These are phyloP conservation scores for Berberis vulgaris DNA, from an alignment of 164 flowering plant species.

Conservation along the genomic window DNA sequence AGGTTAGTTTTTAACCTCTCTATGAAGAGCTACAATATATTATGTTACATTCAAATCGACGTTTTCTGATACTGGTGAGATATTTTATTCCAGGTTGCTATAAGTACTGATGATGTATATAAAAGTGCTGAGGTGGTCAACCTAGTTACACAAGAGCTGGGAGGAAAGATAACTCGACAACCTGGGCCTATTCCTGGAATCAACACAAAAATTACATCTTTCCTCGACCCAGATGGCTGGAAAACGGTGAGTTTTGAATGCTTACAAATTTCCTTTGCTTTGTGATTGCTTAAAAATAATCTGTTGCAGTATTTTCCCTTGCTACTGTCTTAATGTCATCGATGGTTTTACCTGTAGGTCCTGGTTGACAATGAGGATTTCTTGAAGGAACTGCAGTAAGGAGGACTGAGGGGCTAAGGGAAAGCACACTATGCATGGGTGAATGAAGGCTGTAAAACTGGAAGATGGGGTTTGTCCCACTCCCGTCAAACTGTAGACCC, in stretches of 20 bases:
- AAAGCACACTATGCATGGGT: not conserved
- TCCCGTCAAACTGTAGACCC: too few relatives aligned
- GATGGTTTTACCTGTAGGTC: constrained; percentile 27
- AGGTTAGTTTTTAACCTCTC: constrained; percentile 29
- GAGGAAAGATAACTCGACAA: constrained; percentile 89
- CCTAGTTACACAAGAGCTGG: constrained; percentile 74
- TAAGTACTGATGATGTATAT: constrained; percentile 87
- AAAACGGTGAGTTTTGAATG: constrained; percentile 52
- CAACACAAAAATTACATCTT: constrained; percentile 80
- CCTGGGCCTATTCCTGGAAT: constrained; percentile 91
- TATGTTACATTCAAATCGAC: not conserved
- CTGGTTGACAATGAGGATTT: constrained; percentile 79
- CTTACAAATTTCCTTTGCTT: too few relatives aligned
- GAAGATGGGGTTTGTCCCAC: too few relatives aligned
- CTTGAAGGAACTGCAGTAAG: constrained; percentile 57
- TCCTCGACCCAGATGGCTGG: constrained; percentile 98
- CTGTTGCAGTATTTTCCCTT: not conserved
- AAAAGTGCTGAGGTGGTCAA: constrained; percentile 78
- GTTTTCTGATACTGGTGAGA: constrained; percentile 4
- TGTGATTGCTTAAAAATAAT: too few relatives aligned
- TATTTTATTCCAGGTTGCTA: constrained; percentile 48
- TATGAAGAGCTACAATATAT: not conserved
- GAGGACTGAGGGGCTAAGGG: constrained; percentile 6
- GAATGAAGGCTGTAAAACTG: not conserved
- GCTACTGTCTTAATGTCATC: not conserved